A percentile compares a stretch with the other conserved stretches of the same genome.
Conservation (phyloP, 169 alveolate genomes). For the Plasmodium gonderi region DNA sequence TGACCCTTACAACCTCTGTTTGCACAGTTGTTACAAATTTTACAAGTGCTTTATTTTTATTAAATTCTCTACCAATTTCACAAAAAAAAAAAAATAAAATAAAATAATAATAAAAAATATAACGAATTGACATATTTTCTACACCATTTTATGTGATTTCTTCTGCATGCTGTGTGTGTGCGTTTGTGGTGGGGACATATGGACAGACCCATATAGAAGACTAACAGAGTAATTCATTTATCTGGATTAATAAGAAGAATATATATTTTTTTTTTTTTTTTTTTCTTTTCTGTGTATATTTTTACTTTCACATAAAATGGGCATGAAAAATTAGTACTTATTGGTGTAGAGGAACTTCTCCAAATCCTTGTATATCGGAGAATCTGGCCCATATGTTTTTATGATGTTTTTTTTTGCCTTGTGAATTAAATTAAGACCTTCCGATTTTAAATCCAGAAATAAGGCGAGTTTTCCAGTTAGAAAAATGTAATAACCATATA, state of each 20-base stretch:
- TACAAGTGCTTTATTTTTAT: neutral
- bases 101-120: neutral
- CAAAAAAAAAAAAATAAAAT: neutral
- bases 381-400: conserved; percentile 67
- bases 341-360: conserved; percentile 64
- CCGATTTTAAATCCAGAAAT: conserved; percentile 50
- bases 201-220: no score
- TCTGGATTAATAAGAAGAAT: no score
- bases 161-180: no score
- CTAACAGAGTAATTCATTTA: no score
- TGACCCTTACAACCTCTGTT: neutral
- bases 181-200: no score
- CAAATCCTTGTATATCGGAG: conserved; percentile 53
- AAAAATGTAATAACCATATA: conserved; percentile 62
- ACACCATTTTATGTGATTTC: neutral
- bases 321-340: neutral
- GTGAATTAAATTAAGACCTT: conserved; percentile 39
- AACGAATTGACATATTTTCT: neutral
- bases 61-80: neutral
- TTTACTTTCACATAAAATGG: no score
- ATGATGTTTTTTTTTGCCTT: conserved; percentile 61
- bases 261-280: no score
- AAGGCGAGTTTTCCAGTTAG: conserved; percentile 67
- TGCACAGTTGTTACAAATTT: neutral
- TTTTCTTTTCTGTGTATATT: no score